phyloP scores from a whole-genome alignment of 148 eudicot genomes.

The Spergularia bocconei region DNA sequence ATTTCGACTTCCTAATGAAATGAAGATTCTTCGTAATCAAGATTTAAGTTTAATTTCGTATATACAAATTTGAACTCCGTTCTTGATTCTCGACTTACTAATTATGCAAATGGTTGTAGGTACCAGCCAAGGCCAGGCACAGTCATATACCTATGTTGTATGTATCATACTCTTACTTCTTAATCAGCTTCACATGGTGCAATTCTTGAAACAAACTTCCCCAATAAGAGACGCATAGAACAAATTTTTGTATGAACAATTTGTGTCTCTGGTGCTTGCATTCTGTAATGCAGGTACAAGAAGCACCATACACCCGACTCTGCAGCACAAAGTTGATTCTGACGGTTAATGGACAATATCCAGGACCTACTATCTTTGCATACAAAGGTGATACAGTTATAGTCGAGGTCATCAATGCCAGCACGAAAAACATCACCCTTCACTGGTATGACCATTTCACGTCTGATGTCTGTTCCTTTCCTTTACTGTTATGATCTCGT shows the following conservation, averaged over 20 bases:
- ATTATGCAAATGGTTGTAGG: no score
- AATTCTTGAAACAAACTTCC: neutral
- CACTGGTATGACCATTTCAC: slow-evolving; percentile 40
- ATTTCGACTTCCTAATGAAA: no score
- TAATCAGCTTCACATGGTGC: neutral
- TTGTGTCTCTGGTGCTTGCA: neutral
- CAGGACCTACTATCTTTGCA: slow-evolving; percentile 44
- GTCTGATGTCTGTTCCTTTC: neutral
- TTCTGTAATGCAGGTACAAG: slow-evolving; percentile 25
- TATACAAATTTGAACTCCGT: no score
- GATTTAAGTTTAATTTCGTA: no score
- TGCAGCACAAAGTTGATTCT: slow-evolving; percentile 43
- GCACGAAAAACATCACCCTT: slow-evolving; percentile 46
- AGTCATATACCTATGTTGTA: slow-evolving; percentile 24
- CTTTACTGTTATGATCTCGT: neutral
- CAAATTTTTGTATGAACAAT: neutral
- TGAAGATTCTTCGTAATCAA: no score
- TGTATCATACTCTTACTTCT: slow-evolving; percentile 10
- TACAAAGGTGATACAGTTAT: slow-evolving; percentile 35
- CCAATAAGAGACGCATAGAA: no score
- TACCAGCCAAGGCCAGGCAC: neutral
- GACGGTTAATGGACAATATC: slow-evolving; percentile 50
- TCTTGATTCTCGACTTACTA: no score
- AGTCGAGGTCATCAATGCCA: slow-evolving; percentile 35
- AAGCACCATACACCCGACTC: slow-evolving; percentile 36